A percentile compares a stretch with the other conserved stretches of the same genome.
Evolutionary conservation across 2,329 filamentous ascomycete genomes (phyloP).

Genomic region (Neophaeococcomyces mojaviensis): DNA sequence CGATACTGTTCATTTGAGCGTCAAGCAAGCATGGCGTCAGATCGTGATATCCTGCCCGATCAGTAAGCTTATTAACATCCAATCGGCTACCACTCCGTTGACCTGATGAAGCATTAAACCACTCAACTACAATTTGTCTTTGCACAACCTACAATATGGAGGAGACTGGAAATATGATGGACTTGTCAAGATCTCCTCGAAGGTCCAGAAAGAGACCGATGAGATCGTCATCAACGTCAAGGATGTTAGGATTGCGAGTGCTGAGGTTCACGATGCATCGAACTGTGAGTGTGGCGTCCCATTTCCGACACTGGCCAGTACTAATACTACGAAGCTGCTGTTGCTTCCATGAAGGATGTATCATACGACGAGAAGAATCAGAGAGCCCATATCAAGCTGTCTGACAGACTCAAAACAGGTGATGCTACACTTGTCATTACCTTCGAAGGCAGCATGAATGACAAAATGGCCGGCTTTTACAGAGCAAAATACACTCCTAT

Average conservation of each 20-base stretch:
- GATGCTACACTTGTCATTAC: constrained; percentile 61
- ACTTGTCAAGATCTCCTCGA: constrained; percentile 69
- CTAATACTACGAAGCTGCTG: background rate
- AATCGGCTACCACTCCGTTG: background rate
- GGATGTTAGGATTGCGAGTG: constrained; percentile 68
- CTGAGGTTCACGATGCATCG: constrained; percentile 51
- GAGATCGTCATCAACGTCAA: constrained; percentile 79
- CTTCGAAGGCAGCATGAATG: constrained; percentile 78
- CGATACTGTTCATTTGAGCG: constrained; percentile 36
- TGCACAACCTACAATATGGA: constrained; percentile 68
- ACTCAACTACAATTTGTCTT: constrained; percentile 73
- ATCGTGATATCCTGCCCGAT: constrained; percentile 41
- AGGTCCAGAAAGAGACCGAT: constrained; percentile 63
- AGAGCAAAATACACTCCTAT: constrained; percentile 86
- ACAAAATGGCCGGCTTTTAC: constrained; percentile 89
- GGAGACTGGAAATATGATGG: constrained; percentile 77
- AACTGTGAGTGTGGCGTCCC: background rate
- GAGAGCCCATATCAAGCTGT: constrained; percentile 70
- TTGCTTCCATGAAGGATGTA: constrained; percentile 42
- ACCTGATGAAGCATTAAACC: constrained; percentile 59
- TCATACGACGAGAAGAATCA: constrained; percentile 77
- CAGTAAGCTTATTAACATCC: constrained; percentile 11
- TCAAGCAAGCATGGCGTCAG: constrained; percentile 35
- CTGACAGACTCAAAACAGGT: constrained; percentile 60
- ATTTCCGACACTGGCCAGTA: background rate